Conservation (phyloP, 345 rosid species). For the Aquilaria malaccensis region DNA sequence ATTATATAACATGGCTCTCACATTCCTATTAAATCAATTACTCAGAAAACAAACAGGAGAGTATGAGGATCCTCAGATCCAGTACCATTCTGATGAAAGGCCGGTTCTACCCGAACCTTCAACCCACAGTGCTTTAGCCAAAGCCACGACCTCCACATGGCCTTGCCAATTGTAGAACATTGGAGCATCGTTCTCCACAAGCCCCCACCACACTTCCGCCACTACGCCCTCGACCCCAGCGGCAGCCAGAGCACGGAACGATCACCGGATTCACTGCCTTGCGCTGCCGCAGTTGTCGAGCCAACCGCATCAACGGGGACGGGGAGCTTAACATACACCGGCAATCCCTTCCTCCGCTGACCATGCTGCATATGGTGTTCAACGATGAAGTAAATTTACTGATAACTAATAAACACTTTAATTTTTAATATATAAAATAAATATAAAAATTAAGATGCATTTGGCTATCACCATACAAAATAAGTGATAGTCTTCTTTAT, state of each 20-base stretch:
- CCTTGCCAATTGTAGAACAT: conserved; percentile 39
- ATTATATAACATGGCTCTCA: too few relatives aligned
- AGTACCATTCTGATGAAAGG: conserved; percentile 40
- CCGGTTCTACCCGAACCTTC: conserved; percentile 36
- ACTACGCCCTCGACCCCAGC: conserved; percentile 49
- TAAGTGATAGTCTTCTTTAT: too few relatives aligned
- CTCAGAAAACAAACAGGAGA: background rate
- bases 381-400: too few relatives aligned
- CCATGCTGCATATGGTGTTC: too few relatives aligned
- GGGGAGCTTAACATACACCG: conserved; percentile 48
- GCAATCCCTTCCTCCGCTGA: conserved; percentile 17
- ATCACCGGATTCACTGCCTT: conserved; percentile 36
- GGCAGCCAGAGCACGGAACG: conserved; percentile 30
- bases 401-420: too few relatives aligned
- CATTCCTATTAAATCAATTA: background rate
- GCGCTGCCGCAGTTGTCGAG: conserved; percentile 20
- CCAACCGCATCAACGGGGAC: conserved; percentile 31
- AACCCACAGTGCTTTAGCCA: conserved; percentile 34
- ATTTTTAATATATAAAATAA: too few relatives aligned
- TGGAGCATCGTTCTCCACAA: conserved; percentile 41
- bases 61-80: conserved; percentile 31
- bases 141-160: conserved; percentile 32
- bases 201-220: conserved; percentile 57
- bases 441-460: too few relatives aligned
- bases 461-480: too few relatives aligned